Evolutionary conservation across 2,329 filamentous ascomycete genomes (phyloP).

Genomic region (Rhexocercosporidium sp.): DNA sequence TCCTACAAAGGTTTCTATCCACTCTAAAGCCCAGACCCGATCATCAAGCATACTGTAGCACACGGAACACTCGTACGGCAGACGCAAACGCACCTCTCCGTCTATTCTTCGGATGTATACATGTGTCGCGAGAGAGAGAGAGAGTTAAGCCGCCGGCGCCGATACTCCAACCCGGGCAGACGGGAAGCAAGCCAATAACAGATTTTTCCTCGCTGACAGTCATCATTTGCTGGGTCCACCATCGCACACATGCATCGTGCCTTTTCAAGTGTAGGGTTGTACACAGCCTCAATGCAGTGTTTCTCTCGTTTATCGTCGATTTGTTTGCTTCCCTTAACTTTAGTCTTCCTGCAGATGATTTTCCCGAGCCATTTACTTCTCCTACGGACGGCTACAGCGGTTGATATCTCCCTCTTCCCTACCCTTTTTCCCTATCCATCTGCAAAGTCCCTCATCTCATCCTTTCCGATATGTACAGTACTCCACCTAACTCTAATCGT

Average conservation of each 20-base stretch:
- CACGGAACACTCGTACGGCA: too few species aligned
- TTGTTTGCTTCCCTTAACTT: not conserved
- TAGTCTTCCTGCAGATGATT: not conserved
- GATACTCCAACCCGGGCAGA: not conserved
- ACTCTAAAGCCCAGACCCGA: not conserved
- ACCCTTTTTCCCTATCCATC: not conserved
- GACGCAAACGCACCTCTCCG: constrained; percentile 1
- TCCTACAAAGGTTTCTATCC: too few species aligned
- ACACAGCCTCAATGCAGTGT: constrained; percentile 9
- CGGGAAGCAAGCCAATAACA: not conserved
- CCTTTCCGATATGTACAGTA: too few species aligned
- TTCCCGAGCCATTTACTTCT: not conserved
- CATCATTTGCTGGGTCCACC: constrained; percentile 14
- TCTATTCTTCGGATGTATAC: constrained; percentile 10
- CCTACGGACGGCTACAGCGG: not conserved
- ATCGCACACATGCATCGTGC: constrained; percentile 11
- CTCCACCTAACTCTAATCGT: too few species aligned
- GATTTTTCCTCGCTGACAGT: constrained; percentile 7
- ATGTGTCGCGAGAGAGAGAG: too few species aligned
- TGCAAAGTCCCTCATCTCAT: constrained; percentile 5
- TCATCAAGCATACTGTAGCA: too few species aligned
- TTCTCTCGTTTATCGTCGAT: not conserved
- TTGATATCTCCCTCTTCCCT: not conserved
- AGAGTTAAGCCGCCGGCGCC: constrained; percentile 12
- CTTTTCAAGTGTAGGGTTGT: not conserved